phyloP scores from a whole-genome alignment of 1,284 basidiomycete genomes.

The Ustilago tritici region DNA sequence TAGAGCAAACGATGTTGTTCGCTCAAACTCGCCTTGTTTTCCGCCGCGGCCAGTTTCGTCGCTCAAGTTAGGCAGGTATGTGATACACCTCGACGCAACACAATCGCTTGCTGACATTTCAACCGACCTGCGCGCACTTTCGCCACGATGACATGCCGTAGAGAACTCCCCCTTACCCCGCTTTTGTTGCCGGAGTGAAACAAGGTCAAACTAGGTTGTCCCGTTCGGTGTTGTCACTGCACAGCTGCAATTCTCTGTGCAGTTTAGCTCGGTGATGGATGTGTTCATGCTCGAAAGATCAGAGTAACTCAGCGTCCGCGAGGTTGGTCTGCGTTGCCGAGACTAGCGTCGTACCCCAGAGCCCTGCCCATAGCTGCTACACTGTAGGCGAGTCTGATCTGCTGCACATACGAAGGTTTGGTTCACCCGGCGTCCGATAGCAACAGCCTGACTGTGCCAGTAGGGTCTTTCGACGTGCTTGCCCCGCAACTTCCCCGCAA shows the following conservation, averaged over 20 bases:
- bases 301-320: not conserved
- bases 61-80: not conserved
- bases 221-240: not conserved
- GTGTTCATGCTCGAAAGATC: not conserved
- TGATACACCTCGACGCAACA: constrained; percentile 2
- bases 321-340: constrained; percentile 2
- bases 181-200: not conserved
- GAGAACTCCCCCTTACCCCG: not conserved
- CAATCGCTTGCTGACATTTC: not conserved
- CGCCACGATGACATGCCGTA: constrained; percentile 6
- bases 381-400: not conserved
- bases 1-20: not conserved
- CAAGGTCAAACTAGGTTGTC: not conserved
- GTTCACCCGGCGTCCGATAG: constrained; percentile 3
- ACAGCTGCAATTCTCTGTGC: not conserved
- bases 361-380: not conserved
- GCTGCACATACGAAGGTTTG: not conserved
- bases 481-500: constrained; percentile 5
- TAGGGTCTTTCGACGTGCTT: not conserved
- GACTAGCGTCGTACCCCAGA: not conserved
- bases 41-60: not conserved
- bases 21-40: not conserved
- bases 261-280: not conserved
- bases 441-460: not conserved
- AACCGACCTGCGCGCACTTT: not conserved